Conservation (phyloP, 164 flowering plant species). For the Tinospora cordifolia region DNA sequence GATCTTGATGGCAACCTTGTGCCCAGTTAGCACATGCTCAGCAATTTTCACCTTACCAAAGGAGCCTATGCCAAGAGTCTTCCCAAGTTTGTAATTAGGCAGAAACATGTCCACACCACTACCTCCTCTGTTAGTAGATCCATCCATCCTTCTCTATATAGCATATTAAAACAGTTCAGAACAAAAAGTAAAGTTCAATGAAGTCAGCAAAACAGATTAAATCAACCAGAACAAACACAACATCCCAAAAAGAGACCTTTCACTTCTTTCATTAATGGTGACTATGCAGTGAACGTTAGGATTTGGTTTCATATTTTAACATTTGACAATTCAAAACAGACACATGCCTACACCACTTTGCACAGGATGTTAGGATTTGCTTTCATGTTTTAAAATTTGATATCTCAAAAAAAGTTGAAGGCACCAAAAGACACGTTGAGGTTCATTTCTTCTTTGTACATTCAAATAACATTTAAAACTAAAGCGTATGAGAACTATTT, state of each 20-base stretch:
- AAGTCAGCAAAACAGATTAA: neutral
- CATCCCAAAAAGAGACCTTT: neutral
- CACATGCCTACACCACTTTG: too few relatives aligned
- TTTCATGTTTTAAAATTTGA: too few relatives aligned
- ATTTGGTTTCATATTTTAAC: too few relatives aligned
- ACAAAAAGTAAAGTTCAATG: neutral
- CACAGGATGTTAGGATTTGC: too few relatives aligned
- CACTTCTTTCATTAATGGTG: too few relatives aligned
- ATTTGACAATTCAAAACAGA: too few relatives aligned
- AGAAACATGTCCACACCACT: conserved; percentile 35
- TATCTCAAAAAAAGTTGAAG: too few relatives aligned
- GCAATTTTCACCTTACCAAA: conserved; percentile 86
- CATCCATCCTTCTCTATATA: conserved; percentile 43
- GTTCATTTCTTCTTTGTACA: too few relatives aligned
- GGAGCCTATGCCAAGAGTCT: conserved; percentile 78
- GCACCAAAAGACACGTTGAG: too few relatives aligned
- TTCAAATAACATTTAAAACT: too few relatives aligned
- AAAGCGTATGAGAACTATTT: too few relatives aligned
- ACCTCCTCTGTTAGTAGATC: conserved; percentile 31
- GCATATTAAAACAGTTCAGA: neutral
- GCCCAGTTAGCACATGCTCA: conserved; percentile 64
- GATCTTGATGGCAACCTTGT: conserved; percentile 76
- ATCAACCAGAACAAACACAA: neutral
- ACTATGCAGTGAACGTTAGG: too few relatives aligned
- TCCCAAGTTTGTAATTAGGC: conserved; percentile 64